A percentile compares a stretch with the other conserved stretches of the same genome.
These are phyloP conservation scores for Chenopodium album DNA, from an alignment of 148 eudicot species.

Conservation along the genomic window DNA sequence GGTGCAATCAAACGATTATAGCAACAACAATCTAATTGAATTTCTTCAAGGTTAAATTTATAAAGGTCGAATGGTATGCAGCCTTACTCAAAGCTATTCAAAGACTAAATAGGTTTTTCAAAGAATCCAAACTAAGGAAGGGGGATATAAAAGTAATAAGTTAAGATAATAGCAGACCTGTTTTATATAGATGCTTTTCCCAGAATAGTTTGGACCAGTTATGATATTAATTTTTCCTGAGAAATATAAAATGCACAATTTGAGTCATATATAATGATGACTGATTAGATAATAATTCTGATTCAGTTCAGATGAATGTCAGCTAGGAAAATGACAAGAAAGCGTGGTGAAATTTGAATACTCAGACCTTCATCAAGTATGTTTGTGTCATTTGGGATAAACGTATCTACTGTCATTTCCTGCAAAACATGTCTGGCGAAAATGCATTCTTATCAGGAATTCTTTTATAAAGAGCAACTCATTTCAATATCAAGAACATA, in stretches of 20 bases:
- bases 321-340: slow-evolving; percentile 3
- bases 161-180: slow-evolving; percentile 51
- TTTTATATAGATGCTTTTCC: slow-evolving; percentile 94
- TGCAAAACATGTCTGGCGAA: slow-evolving; percentile 86
- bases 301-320: slow-evolving; percentile 13
- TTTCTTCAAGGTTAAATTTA: neutral
- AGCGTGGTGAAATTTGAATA: slow-evolving; percentile 3
- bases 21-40: neutral
- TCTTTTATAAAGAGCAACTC: neutral
- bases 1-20: neutral
- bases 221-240: slow-evolving; percentile 92
- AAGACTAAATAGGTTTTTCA: neutral
- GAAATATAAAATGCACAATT: slow-evolving; percentile 19
- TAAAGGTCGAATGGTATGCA: neutral
- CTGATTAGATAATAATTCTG: neutral
- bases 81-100: neutral
- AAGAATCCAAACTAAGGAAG: neutral
- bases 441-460: slow-evolving; percentile 6
- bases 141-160: neutral
- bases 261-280: neutral
- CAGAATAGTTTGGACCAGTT: slow-evolving; percentile 97
- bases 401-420: slow-evolving; percentile 97
- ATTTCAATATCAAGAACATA: neutral
- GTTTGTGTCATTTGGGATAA: slow-evolving; percentile 91
- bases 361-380: slow-evolving; percentile 62